Conservation (phyloP, 2,329 filamentous ascomycete species). For the Claviceps maximensis region DNA sequence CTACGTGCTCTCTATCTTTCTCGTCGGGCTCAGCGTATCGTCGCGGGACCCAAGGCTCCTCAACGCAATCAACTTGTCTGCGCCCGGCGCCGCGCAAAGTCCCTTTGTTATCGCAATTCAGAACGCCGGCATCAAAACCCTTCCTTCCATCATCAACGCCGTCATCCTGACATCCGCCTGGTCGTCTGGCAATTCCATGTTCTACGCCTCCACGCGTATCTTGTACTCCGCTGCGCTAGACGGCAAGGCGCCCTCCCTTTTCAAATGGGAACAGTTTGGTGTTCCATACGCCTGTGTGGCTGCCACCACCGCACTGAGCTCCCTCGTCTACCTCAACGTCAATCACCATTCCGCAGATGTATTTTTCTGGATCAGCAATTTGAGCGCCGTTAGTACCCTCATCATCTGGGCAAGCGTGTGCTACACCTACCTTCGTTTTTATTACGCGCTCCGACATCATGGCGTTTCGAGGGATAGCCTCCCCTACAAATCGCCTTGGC, state of each 20-base stretch:
- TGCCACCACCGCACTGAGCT: background rate
- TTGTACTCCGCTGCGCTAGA: slow-evolving; percentile 33
- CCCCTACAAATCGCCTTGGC: slow-evolving; percentile 50
- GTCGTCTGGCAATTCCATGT: slow-evolving; percentile 44
- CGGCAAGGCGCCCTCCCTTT: slow-evolving; percentile 27
- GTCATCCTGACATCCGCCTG: slow-evolving; percentile 45
- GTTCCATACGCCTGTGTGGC: slow-evolving; percentile 14
- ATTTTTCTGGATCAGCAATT: slow-evolving; percentile 18
- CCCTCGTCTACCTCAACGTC: background rate
- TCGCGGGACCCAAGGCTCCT: background rate
- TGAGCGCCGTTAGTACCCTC: slow-evolving; percentile 55
- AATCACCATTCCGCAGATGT: background rate
- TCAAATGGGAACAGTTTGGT: slow-evolving; percentile 16
- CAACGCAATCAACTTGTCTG: background rate
- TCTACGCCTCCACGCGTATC: slow-evolving; percentile 36
- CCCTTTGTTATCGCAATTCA: slow-evolving; percentile 45
- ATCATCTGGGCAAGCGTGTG: slow-evolving; percentile 57
- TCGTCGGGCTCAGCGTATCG: slow-evolving; percentile 18
- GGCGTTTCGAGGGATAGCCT: slow-evolving; percentile 50
- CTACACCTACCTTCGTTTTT: slow-evolving; percentile 57
- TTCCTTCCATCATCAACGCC: slow-evolving; percentile 41
- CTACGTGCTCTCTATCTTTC: slow-evolving; percentile 24
- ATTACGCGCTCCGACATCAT: slow-evolving; percentile 50
- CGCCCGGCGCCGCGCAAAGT: slow-evolving; percentile 29
- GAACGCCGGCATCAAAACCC: slow-evolving; percentile 30